phyloP scores from a whole-genome alignment of 768 basidiomycete species.

The Termitomyces sp. region DNA sequence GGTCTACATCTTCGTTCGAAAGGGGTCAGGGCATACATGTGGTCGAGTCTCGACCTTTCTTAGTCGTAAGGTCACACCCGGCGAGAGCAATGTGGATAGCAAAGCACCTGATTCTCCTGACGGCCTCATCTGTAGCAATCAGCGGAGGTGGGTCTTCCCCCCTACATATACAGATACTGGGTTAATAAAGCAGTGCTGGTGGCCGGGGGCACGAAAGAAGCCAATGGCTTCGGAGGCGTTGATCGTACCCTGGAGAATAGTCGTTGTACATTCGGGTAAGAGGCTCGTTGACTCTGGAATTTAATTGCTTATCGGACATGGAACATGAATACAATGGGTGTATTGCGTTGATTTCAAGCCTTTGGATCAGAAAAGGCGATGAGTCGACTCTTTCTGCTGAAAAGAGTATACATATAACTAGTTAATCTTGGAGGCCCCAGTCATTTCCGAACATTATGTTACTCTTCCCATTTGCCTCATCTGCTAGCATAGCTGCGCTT shows the following conservation, averaged over 20 bases:
- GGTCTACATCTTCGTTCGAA: neutral
- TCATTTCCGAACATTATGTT: conserved; percentile 37
- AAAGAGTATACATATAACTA: neutral
- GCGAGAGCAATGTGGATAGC: neutral
- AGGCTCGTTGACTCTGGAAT: neutral
- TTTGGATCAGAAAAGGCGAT: neutral
- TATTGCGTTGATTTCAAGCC: neutral
- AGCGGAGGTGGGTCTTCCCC: neutral
- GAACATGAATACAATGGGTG: neutral
- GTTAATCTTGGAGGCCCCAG: conserved; percentile 27
- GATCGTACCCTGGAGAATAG: neutral
- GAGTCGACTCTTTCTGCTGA: neutral
- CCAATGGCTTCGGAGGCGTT: neutral
- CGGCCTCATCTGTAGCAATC: neutral
- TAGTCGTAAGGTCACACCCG: neutral
- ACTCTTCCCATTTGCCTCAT: conserved; percentile 35
- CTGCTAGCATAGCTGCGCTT: conserved; percentile 33
- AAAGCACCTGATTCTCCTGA: conserved; percentile 6
- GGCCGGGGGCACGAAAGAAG: conserved; percentile 2
- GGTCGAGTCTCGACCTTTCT: neutral
- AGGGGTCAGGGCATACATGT: neutral
- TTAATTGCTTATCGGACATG: neutral
- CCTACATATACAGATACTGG: neutral
- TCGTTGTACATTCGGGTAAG: neutral
- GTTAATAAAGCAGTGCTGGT: neutral